A percentile compares a stretch with the other conserved stretches of the same genome.
These are phyloP conservation scores for Trichocladium antarcticum DNA, from an alignment of 495 filamentous ascomycete genomes.

Conservation along the genomic window DNA sequence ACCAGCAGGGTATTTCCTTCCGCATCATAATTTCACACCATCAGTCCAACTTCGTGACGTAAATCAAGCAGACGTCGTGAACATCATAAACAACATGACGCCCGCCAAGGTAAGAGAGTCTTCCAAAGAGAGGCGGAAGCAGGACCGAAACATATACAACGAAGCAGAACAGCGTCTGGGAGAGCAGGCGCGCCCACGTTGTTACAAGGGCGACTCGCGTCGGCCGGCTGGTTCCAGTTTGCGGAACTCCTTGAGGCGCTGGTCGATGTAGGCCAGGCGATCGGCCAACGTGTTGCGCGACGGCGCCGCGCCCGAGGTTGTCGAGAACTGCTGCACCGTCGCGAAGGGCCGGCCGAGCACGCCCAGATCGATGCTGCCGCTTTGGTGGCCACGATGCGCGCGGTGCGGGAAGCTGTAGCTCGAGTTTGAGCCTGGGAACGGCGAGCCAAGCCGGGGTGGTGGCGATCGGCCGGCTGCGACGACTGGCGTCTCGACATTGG, in stretches of 20 bases:
- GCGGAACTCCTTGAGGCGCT: constrained; percentile 41
- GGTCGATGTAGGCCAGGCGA: constrained; percentile 42
- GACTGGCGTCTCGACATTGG: constrained; percentile 11
- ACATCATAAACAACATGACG: neutral
- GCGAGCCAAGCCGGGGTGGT: constrained; percentile 39
- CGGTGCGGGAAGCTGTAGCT: constrained; percentile 43
- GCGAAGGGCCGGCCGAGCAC: constrained; percentile 38
- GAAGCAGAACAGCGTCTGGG: too few species aligned
- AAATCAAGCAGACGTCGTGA: neutral
- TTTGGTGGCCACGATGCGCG: constrained; percentile 26
- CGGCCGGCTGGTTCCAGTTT: constrained; percentile 27
- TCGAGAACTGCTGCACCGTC: constrained; percentile 29
- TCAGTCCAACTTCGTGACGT: neutral
- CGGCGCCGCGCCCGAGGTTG: constrained; percentile 18
- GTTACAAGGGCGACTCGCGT: constrained; percentile 35
- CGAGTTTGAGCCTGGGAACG: constrained; percentile 33
- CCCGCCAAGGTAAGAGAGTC: neutral
- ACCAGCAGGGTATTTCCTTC: constrained; percentile 13
- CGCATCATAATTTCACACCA: constrained; percentile 1
- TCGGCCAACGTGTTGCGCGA: constrained; percentile 32
- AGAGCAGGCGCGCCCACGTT: neutral
- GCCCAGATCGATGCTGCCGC: constrained; percentile 31
- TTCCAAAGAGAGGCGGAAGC: too few species aligned
- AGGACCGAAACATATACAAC: neutral
- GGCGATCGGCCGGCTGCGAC: constrained; percentile 24